These are phyloP conservation scores for Graphilbum ipis-grandicollis DNA, from an alignment of 2,329 filamentous ascomycete genomes.

Conservation along the genomic window DNA sequence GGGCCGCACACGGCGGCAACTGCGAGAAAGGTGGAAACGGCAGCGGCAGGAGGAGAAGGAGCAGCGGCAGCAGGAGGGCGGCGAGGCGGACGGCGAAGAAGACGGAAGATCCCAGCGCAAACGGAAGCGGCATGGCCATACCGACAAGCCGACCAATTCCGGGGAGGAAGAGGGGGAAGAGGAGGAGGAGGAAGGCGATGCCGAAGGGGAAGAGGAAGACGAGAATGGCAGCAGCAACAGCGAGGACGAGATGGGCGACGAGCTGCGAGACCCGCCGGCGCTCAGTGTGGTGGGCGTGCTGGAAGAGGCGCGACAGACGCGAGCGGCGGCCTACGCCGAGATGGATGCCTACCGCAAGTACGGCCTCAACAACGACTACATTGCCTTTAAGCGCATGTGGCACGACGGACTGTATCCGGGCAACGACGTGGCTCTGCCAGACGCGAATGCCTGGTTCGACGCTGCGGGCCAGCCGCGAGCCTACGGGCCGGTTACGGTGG, in stretches of 20 bases:
- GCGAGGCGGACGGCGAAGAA: neutral
- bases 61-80: slow-evolving; percentile 5
- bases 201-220: slow-evolving; percentile 12
- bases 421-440: slow-evolving; percentile 31
- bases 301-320: slow-evolving; percentile 17
- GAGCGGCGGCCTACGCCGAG: slow-evolving; percentile 23
- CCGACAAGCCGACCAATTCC: too few species aligned
- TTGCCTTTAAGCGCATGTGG: slow-evolving; percentile 39
- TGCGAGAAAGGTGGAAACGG: slow-evolving; percentile 1
- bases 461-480: slow-evolving; percentile 21
- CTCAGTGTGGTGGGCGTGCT: slow-evolving; percentile 18
- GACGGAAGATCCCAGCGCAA: neutral
- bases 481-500: slow-evolving; percentile 9
- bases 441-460: slow-evolving; percentile 37
- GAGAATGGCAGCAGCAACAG: slow-evolving; percentile 10
- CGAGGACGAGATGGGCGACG: slow-evolving; percentile 12
- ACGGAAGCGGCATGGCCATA: slow-evolving; percentile 1
- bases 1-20: slow-evolving; percentile 3
- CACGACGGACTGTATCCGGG: slow-evolving; percentile 33
- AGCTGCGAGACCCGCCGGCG: slow-evolving; percentile 4
- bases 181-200: slow-evolving; percentile 10
- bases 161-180: too few species aligned
- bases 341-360: slow-evolving; percentile 30
- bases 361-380: slow-evolving; percentile 39
- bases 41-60: slow-evolving; percentile 2